Conservation (phyloP, 1,284 basidiomycete species). For the Ceratobasidium sp. region DNA sequence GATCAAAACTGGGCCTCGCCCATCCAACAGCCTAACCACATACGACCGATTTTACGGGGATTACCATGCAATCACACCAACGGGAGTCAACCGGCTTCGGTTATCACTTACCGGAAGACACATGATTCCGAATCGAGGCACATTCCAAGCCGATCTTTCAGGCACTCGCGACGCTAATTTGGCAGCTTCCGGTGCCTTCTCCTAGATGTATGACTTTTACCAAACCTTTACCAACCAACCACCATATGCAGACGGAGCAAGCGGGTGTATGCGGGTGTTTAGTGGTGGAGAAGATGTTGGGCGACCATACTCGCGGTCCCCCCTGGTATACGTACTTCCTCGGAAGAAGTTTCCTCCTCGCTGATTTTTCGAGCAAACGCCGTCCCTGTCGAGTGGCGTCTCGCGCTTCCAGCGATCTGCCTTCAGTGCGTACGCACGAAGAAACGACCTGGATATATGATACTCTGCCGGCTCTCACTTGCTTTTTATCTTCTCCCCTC, state of each 20-base stretch:
- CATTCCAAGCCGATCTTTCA: slow-evolving; percentile 21
- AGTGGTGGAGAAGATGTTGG: background rate
- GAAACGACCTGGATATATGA: slow-evolving; percentile 14
- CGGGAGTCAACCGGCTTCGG: slow-evolving; percentile 17
- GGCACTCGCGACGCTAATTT: slow-evolving; percentile 19
- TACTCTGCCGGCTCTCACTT: slow-evolving; percentile 32
- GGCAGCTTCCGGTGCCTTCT: slow-evolving; percentile 42
- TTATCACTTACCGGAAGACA: slow-evolving; percentile 11
- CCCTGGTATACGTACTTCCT: background rate
- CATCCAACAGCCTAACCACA: background rate
- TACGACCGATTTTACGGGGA: background rate
- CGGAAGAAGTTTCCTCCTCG: slow-evolving; percentile 32
- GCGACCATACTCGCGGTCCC: too few species aligned
- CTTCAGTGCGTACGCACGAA: slow-evolving; percentile 24
- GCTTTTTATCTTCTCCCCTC: background rate
- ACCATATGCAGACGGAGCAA: slow-evolving; percentile 10
- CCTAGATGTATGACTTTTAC: slow-evolving; percentile 1
- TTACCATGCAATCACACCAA: background rate
- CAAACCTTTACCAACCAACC: background rate
- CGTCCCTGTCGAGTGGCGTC: background rate
- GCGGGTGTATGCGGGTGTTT: slow-evolving; percentile 18
- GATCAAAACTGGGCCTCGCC: background rate
- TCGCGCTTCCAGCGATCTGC: slow-evolving; percentile 34
- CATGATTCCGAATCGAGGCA: background rate
- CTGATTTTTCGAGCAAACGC: slow-evolving; percentile 1